Conservation (phyloP, 192 early-diverging fungal genomes). For the Neocallimastix lanati region DNA sequence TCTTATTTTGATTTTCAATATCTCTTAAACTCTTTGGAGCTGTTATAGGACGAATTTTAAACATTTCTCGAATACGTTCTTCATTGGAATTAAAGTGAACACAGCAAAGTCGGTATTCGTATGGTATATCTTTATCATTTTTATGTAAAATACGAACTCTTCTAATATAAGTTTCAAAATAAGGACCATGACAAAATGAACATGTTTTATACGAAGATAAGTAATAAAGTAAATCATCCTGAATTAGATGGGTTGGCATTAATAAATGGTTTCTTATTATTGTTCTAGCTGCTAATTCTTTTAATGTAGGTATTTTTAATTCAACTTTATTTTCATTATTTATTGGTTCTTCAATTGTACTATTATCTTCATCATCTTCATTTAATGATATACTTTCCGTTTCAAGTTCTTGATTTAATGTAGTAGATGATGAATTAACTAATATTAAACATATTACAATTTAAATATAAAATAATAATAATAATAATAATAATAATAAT, state of each 20-base stretch:
- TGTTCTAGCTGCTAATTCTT: constrained; percentile 60
- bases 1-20: not conserved
- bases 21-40: not conserved
- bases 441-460: not conserved
- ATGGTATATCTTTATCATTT: constrained; percentile 21
- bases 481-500: not conserved
- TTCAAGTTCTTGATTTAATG: not conserved
- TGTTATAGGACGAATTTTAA: not conserved
- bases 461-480: too few species aligned
- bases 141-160: constrained; percentile 48
- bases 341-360: not conserved
- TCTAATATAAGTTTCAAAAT: constrained; percentile 38
- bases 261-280: constrained; percentile 46
- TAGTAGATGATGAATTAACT: not conserved
- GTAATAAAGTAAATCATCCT: constrained; percentile 40
- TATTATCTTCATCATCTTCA: not conserved
- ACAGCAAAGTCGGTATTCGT: constrained; percentile 53
- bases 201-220: constrained; percentile 36
- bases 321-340: not conserved
- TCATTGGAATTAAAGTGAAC: constrained; percentile 55
- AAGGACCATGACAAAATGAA: constrained; percentile 63
- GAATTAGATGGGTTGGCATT: constrained; percentile 18
- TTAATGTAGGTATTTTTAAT: constrained; percentile 35
- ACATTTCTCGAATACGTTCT: constrained; percentile 19
- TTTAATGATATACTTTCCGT: not conserved